Percentiles rank a stretch among this genome's conserved stretches.
Evolutionary conservation across 805 yeast genomes (phyloP).

Genomic region (Yarrowia deformans): DNA sequence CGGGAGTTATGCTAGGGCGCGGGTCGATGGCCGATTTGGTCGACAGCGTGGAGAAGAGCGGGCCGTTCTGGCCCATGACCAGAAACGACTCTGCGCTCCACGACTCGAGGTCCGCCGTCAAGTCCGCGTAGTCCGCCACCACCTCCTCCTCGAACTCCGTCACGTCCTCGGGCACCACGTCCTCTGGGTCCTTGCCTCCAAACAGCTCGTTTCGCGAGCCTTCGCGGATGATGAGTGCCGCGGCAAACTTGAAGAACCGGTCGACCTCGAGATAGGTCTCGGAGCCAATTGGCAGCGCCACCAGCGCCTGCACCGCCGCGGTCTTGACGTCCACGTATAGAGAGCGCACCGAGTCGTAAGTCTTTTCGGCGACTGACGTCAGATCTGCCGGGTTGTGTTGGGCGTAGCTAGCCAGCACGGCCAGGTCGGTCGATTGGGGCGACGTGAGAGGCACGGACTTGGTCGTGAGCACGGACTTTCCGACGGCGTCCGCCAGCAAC

Average conservation of each 20-base stretch:
- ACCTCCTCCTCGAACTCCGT: conserved; percentile 44
- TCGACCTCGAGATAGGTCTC: conserved; percentile 48
- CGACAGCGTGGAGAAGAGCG: conserved; percentile 78
- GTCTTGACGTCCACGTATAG: conserved; percentile 49
- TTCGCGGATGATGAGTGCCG: conserved; percentile 50
- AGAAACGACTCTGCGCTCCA: conserved; percentile 88
- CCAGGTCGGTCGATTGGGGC: conserved; percentile 23
- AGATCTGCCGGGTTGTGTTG: conserved; percentile 31
- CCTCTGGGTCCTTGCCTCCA: conserved; percentile 23
- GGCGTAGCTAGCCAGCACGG: conserved; percentile 23
- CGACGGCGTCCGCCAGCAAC: conserved; percentile 15
- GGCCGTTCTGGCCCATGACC: conserved; percentile 68
- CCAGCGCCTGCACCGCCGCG: conserved; percentile 45
- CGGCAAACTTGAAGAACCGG: conserved; percentile 48
- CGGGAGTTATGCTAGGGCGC: conserved; percentile 71
- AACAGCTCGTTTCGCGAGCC: conserved; percentile 47
- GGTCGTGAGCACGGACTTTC: conserved; percentile 5
- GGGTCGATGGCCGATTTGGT: conserved; percentile 77
- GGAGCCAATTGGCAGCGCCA: conserved; percentile 46
- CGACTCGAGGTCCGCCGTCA: conserved; percentile 69
- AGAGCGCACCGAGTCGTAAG: conserved; percentile 39
- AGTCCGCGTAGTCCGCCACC: conserved; percentile 45
- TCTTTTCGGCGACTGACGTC: conserved; percentile 42
- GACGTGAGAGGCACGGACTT: conserved; percentile 25
- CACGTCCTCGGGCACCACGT: conserved; percentile 37